These are phyloP conservation scores for Sclerotinia sclerotiorum DNA, from an alignment of 2,329 filamentous ascomycete species.

Conservation along the genomic window DNA sequence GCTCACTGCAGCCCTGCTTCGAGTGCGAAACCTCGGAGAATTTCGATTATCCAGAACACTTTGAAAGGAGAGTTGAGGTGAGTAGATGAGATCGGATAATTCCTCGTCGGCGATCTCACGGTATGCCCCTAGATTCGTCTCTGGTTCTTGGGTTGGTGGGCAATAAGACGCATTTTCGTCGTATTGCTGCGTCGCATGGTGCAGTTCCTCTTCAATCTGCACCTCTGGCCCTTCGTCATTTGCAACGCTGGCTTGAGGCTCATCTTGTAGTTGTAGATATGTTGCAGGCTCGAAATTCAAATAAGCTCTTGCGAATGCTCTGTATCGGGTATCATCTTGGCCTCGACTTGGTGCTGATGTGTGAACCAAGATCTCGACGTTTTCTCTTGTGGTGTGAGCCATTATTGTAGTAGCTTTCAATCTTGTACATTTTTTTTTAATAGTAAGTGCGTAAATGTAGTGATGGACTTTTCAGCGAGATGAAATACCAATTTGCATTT, in stretches of 20 bases:
- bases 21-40: constrained; percentile 34
- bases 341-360: constrained; percentile 38
- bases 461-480: too few relatives aligned
- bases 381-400: constrained; percentile 29
- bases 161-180: constrained; percentile 34
- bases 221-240: constrained; percentile 25
- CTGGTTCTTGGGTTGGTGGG: constrained; percentile 14
- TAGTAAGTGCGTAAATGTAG: neutral
- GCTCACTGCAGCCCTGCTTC: neutral
- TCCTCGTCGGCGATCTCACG: neutral
- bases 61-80: constrained; percentile 36
- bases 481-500: neutral
- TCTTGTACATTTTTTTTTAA: neutral
- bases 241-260: neutral
- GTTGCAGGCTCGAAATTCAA: constrained; percentile 35
- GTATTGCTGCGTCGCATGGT: constrained; percentile 28
- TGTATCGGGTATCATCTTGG: constrained; percentile 39
- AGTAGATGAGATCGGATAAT: constrained; percentile 20
- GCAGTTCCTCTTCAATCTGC: constrained; percentile 39
- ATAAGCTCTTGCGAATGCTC: constrained; percentile 39
- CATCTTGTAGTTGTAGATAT: constrained; percentile 23
- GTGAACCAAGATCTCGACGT: constrained; percentile 41
- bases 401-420: constrained; percentile 24
- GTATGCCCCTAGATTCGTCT: constrained; percentile 5
- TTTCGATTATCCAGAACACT: constrained; percentile 37